Conservation (phyloP, 169 alveolate species). For the Cryptosporidium baileyi region DNA sequence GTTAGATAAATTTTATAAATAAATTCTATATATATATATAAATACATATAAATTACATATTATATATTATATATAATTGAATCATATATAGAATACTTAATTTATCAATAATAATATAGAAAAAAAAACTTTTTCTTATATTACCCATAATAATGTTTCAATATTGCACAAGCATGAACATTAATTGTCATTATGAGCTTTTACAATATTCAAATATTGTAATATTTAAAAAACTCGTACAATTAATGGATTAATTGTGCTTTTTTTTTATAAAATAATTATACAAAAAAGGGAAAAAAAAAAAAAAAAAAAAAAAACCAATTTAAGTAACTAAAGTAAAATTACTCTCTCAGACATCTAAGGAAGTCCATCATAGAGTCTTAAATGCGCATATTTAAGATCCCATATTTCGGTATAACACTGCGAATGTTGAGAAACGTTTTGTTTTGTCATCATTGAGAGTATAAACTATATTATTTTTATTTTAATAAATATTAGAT, state of each 20-base stretch:
- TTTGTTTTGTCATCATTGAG: constrained; percentile 52
- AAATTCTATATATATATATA: no score
- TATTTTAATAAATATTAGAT: not conserved
- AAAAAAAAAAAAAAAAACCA: not conserved
- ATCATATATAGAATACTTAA: no score
- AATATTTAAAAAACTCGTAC: constrained; percentile 2
- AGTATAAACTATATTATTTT: not conserved
- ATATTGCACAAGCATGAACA: constrained; percentile 69
- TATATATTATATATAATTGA: no score
- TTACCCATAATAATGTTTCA: not conserved
- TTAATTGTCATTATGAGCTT: constrained; percentile 30
- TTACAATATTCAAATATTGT: not conserved
- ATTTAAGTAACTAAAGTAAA: not conserved
- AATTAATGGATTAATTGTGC: constrained; percentile 67
- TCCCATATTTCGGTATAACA: constrained; percentile 52
- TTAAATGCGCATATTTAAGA: constrained; percentile 65
- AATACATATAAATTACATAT: no score
- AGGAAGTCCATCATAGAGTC: constrained; percentile 71
- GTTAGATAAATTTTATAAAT: no score
- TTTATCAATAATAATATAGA: not conserved
- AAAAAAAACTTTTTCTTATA: not conserved
- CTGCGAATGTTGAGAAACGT: constrained; percentile 72
- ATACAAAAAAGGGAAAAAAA: not conserved
- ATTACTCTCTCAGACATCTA: constrained; percentile 68
- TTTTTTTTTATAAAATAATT: not conserved